Base-by-base conservation (phyloP, 345 rosid genomes). In the Salix viminalis region DNA sequence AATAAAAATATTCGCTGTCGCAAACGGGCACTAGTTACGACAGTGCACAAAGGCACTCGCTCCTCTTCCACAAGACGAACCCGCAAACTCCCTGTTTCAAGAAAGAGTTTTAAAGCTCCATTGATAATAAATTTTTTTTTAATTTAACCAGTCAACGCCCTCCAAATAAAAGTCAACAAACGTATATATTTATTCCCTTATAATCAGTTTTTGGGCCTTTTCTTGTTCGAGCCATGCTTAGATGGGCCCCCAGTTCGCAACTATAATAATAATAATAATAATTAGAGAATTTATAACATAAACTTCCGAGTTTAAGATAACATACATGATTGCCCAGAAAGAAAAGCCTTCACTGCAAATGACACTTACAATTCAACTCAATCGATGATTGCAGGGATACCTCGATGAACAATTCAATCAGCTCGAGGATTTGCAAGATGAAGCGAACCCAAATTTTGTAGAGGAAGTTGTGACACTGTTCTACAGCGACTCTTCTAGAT, bases 341-440 rank as follows among this genome's bases (percentile, higher is more conserved):
- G 4, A 19, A 19, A 52, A 52, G 23, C 21, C 4, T 30, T 30
- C 32, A 30, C 32, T 30, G 32, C 32, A 30, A 30, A 30, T 30
- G 32, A 30, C 32, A 30, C 32, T 30, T 30, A 30, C 32, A 30
- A 3, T 30, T 30, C 32, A 30, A 3, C 32, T 30, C 0, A 30
- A 32, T 7, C 34, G 36, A 36, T 67, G 9, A 54, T 76, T 73
- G 65, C 76, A 91, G 95, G 95, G 91, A 4, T 89, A 86, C 70
- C 90, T 91, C n/a, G 95, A 91, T 24, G 95, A 89, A 26, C 95
- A 87, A 73, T 86, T 91, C 80, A 72, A 81, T 74, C 88, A 85
- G 74, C 89, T 91, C 50, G 95, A 91, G 84, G 93, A 91, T 26
- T 82, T 91, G 71, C 91, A 91, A 77, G 95, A 91, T 84, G 95